Evolutionary conservation across 2,329 filamentous ascomycete genomes (phyloP).

Genomic region (Rhinocladiella mackenziei): DNA sequence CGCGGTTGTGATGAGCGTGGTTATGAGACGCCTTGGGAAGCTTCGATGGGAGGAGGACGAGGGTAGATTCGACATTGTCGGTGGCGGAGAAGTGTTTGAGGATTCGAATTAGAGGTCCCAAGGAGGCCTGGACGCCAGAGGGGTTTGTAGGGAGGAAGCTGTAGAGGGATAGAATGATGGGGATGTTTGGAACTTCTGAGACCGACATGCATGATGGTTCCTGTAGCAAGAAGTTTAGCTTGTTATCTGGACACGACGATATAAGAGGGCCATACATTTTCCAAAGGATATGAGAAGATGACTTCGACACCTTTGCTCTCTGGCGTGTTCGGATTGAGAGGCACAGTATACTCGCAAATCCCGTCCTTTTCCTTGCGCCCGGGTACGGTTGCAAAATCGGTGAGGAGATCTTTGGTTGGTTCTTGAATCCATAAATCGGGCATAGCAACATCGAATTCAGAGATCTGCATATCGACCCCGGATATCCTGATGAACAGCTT

Average conservation of each 20-base stretch:
- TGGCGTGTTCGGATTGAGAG: slow-evolving; percentile 20
- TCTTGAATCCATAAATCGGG: slow-evolving; percentile 30
- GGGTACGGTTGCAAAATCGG: slow-evolving; percentile 25
- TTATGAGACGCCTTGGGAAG: slow-evolving; percentile 13
- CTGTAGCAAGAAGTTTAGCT: slow-evolving; percentile 7
- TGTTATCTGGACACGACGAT: background rate
- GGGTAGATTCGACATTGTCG: slow-evolving; percentile 54
- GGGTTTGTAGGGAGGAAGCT: slow-evolving; percentile 38
- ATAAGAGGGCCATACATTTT: slow-evolving; percentile 16
- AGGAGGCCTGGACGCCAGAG: slow-evolving; percentile 29
- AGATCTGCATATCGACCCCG: slow-evolving; percentile 24
- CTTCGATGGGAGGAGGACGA: slow-evolving; percentile 51
- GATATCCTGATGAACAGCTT: slow-evolving; percentile 34
- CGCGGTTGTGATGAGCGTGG: slow-evolving; percentile 10
- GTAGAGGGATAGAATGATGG: slow-evolving; percentile 42
- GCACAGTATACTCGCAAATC: slow-evolving; percentile 28
- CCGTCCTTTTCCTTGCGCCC: slow-evolving; percentile 19
- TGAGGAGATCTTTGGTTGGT: slow-evolving; percentile 24
- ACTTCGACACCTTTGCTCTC: slow-evolving; percentile 25
- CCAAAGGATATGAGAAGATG: slow-evolving; percentile 27
- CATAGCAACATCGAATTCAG: slow-evolving; percentile 23
- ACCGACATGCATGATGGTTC: slow-evolving; percentile 19
- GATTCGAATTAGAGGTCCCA: slow-evolving; percentile 24
- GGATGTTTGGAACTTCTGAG: slow-evolving; percentile 25
- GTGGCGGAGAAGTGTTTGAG: slow-evolving; percentile 48